Conservation (phyloP, 495 filamentous ascomycete species). For the Penicillium verhagenii region DNA sequence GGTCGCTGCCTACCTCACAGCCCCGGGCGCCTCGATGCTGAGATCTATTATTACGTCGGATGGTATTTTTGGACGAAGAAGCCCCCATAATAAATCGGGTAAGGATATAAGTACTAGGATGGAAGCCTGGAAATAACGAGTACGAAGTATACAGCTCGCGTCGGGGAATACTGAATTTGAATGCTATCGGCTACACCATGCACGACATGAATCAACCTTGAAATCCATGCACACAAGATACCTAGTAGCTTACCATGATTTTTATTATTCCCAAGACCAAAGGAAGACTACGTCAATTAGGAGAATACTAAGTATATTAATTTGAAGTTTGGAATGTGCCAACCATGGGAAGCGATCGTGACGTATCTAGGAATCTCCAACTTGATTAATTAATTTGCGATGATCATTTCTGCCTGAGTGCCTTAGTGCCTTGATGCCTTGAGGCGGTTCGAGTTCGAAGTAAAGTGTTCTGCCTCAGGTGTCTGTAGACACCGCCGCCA, state of each 20-base stretch:
- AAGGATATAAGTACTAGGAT: not conserved
- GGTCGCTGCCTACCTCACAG: constrained; percentile 20
- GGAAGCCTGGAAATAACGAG: not conserved
- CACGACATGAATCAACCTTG: too few species aligned
- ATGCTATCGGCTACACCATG: not conserved
- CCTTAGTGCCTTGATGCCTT: constrained; percentile 6
- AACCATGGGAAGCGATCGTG: not conserved
- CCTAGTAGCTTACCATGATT: too few species aligned
- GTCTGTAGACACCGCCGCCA: constrained; percentile 17
- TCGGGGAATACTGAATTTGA: not conserved
- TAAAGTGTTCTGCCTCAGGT: constrained; percentile 15
- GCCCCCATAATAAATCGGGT: not conserved
- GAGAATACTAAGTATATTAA: not conserved
- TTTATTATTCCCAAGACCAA: too few species aligned
- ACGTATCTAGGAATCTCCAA: not conserved
- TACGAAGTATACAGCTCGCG: too few species aligned
- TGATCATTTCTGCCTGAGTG: constrained; percentile 1
- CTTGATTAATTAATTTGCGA: not conserved
- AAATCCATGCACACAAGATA: too few species aligned
- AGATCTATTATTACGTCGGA: constrained; percentile 5
- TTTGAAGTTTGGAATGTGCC: not conserved
- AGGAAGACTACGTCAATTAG: not conserved
- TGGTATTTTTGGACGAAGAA: too few species aligned
- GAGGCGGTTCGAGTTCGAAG: too few species aligned
- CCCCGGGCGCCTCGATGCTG: not conserved